A percentile compares a stretch with the other conserved stretches of the same genome.
phyloP scores from a whole-genome alignment of 257 asterid species.

The Capsicum chinense region DNA sequence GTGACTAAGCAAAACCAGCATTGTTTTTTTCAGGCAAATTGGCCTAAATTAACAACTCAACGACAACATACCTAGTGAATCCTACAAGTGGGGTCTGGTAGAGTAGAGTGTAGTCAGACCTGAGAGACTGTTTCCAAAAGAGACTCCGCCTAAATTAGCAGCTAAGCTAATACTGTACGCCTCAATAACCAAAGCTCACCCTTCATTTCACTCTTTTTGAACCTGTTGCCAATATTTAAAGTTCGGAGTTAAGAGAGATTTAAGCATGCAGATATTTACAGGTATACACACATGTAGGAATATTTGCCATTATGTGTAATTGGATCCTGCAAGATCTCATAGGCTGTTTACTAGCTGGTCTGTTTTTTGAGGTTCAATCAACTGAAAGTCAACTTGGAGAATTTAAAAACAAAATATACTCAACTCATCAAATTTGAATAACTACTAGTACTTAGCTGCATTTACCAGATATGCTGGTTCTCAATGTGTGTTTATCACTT shows the following conservation, averaged over 20 bases:
- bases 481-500: not conserved
- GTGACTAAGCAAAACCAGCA: not conserved
- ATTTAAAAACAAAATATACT: not conserved
- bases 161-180: too few species aligned
- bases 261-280: not conserved
- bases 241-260: not conserved
- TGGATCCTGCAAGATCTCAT: slow-evolving; percentile 7
- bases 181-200: not conserved
- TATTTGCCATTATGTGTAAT: not conserved
- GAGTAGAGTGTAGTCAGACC: too few species aligned
- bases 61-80: too few species aligned
- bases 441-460: not conserved
- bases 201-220: not conserved
- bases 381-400: not conserved
- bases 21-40: not conserved
- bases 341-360: slow-evolving; percentile 12
- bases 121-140: too few species aligned
- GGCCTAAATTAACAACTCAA: too few species aligned
- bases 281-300: not conserved
- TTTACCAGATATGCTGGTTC: not conserved
- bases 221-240: not conserved
- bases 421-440: not conserved
- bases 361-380: not conserved
- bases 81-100: too few species aligned
- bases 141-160: too few species aligned